phyloP scores from a whole-genome alignment of 805 yeast genomes.

The Saturnispora serradocipensis region DNA sequence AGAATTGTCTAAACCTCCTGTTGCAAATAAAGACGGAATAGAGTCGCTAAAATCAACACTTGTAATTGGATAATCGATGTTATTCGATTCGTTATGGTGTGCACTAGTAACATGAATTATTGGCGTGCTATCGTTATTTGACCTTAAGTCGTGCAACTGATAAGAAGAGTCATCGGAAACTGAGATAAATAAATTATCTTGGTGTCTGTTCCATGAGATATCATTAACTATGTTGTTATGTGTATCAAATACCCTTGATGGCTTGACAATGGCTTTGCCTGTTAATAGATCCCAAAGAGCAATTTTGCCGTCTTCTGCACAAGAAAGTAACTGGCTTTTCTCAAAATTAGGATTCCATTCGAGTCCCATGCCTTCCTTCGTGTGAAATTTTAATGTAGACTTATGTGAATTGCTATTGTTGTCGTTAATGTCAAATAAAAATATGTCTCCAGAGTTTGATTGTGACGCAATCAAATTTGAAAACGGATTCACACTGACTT shows the following conservation, averaged over 20 bases:
- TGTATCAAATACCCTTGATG: slow-evolving; percentile 38
- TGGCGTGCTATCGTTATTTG: slow-evolving; percentile 24
- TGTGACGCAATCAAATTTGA: slow-evolving; percentile 45
- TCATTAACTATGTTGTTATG: slow-evolving; percentile 60
- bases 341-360: slow-evolving; percentile 46
- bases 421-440: slow-evolving; percentile 31
- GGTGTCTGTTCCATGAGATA: slow-evolving; percentile 44
- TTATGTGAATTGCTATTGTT: slow-evolving; percentile 12
- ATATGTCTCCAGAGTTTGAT: slow-evolving; percentile 42
- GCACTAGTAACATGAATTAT: slow-evolving; percentile 39
- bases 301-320: slow-evolving; percentile 57
- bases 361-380: slow-evolving; percentile 58
- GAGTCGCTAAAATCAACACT: slow-evolving; percentile 58
- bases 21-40: slow-evolving; percentile 47
- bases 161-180: slow-evolving; percentile 60
- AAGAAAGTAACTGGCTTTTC: slow-evolving; percentile 42
- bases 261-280: slow-evolving; percentile 24
- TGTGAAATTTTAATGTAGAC: slow-evolving; percentile 42
- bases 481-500: slow-evolving; percentile 44
- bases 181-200: slow-evolving; percentile 48
- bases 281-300: slow-evolving; percentile 46
- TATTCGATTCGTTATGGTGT: slow-evolving; percentile 26
- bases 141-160: slow-evolving; percentile 52
- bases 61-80: slow-evolving; percentile 34
- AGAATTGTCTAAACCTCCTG: slow-evolving; percentile 73